Evolutionary conservation across 169 alveolate genomes (phyloP).

Genomic region (Perkinsus olseni): DNA sequence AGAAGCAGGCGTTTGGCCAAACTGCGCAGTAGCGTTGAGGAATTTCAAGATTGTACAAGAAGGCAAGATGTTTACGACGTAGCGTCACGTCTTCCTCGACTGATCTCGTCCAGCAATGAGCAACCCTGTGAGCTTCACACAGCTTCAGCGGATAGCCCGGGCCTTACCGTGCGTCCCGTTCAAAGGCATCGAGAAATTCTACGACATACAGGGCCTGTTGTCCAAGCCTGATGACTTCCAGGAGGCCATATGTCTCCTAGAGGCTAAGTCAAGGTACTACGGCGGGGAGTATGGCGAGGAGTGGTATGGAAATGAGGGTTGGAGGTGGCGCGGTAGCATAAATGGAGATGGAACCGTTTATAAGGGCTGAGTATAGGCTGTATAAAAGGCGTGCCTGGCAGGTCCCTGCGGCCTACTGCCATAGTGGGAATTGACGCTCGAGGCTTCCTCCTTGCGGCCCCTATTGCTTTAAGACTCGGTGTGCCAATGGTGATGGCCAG

Average conservation of each 20-base stretch:
- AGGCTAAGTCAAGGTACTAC: background rate
- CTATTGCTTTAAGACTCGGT: background rate
- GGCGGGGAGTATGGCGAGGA: too few relatives aligned
- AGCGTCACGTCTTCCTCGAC: background rate
- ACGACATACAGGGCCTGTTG: background rate
- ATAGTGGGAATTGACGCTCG: background rate
- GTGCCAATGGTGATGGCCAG: background rate
- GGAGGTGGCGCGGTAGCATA: too few relatives aligned
- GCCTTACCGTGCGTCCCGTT: background rate
- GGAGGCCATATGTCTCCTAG: background rate
- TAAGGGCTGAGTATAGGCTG: too few relatives aligned
- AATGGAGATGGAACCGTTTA: too few relatives aligned
- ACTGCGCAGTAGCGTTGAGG: slow-evolving; percentile 3
- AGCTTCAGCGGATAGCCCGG: background rate
- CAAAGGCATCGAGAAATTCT: background rate
- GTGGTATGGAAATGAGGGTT: too few relatives aligned
- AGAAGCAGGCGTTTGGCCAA: background rate
- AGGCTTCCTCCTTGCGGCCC: background rate
- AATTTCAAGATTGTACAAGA: background rate
- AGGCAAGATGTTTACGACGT: background rate
- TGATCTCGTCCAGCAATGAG: background rate
- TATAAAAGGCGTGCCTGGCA: background rate
- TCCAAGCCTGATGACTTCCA: background rate
- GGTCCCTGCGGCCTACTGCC: background rate
- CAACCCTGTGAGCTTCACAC: background rate